Conservation (phyloP, 495 filamentous ascomycete species). For the Podospora tetraspora region DNA sequence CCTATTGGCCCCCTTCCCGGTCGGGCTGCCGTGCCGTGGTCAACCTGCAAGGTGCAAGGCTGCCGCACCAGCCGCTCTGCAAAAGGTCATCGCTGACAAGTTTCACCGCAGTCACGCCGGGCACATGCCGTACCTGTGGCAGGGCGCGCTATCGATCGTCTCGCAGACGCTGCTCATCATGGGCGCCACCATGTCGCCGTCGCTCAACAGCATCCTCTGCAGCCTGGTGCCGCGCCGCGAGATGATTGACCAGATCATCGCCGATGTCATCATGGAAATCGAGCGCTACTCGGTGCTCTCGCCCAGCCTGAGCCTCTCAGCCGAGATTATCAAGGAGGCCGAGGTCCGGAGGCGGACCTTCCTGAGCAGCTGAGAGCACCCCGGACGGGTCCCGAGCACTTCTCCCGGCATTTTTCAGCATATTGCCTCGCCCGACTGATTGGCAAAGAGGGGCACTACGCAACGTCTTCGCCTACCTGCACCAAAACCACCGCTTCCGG, state of each 20-base stretch:
- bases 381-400: constrained; percentile 8
- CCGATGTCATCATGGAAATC: constrained; percentile 65
- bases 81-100: constrained; percentile 38
- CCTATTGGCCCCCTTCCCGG: constrained; percentile 12
- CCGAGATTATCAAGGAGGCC: constrained; percentile 74
- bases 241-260: constrained; percentile 67
- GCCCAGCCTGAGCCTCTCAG: constrained; percentile 64
- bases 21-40: not conserved
- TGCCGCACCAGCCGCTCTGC: constrained; percentile 3
- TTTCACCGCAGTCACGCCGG: constrained; percentile 61
- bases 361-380: constrained; percentile 38
- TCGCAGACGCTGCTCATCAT: constrained; percentile 75
- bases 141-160: constrained; percentile 75
- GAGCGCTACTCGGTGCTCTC: constrained; percentile 68
- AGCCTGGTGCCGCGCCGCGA: constrained; percentile 49
- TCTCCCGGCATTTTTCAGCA: constrained; percentile 11
- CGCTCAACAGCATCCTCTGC: constrained; percentile 61
- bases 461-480: constrained; percentile 12
- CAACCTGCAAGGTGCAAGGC: constrained; percentile 18
- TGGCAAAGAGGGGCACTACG: not conserved
- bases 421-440: constrained; percentile 3
- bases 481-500: constrained; percentile 23
- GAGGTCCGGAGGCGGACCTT: constrained; percentile 59
- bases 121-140: constrained; percentile 83
- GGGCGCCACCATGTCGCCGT: constrained; percentile 78